Percentiles rank a stretch among this genome's conserved stretches.
Evolutionary conservation across 2,329 filamentous ascomycete species (phyloP).

Genomic region (Chaetomiaceae sp.): DNA sequence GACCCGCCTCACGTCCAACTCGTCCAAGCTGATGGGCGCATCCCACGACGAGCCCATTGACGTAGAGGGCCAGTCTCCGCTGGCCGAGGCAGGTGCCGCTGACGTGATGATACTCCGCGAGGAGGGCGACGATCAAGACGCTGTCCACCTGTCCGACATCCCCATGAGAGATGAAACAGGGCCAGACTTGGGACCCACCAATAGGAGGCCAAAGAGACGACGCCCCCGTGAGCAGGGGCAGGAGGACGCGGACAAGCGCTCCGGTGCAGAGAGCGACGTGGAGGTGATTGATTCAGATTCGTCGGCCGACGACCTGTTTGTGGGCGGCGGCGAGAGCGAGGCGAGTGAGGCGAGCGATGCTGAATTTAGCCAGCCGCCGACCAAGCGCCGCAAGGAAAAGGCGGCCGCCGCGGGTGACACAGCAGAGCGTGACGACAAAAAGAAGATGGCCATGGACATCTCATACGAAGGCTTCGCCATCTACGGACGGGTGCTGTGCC

Average conservation of each 20-base stretch:
- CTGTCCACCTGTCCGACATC: constrained; percentile 51
- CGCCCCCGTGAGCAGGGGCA: constrained; percentile 29
- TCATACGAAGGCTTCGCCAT: constrained; percentile 95
- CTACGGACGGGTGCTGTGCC: constrained; percentile 84
- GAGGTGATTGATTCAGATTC: constrained; percentile 18
- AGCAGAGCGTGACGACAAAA: constrained; percentile 64
- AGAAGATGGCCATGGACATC: constrained; percentile 82
- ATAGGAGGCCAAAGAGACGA: constrained; percentile 31
- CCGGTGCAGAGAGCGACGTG: constrained; percentile 22
- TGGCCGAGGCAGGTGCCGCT: constrained; percentile 2
- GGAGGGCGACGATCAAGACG: constrained; percentile 59
- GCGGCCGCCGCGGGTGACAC: constrained; percentile 25
- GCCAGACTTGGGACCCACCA: constrained; percentile 25
- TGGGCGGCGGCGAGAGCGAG: constrained; percentile 27
- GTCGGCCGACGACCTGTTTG: constrained; percentile 26
- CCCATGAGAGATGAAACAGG: constrained; percentile 39
- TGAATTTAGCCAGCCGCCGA: constrained; percentile 38
- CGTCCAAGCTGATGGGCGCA: constrained; percentile 55
- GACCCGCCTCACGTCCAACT: constrained; percentile 55
- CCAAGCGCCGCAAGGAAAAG: constrained; percentile 42
- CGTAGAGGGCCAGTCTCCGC: constrained; percentile 36
- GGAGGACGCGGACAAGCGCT: constrained; percentile 34
- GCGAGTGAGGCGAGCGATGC: constrained; percentile 30
- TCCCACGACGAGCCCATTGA: constrained; percentile 50
- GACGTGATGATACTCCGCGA: constrained; percentile 36